Percentiles rank a stretch among this genome's conserved stretches.
phyloP scores from a whole-genome alignment of 805 yeast genomes.

The Lipomyces anomalus region DNA sequence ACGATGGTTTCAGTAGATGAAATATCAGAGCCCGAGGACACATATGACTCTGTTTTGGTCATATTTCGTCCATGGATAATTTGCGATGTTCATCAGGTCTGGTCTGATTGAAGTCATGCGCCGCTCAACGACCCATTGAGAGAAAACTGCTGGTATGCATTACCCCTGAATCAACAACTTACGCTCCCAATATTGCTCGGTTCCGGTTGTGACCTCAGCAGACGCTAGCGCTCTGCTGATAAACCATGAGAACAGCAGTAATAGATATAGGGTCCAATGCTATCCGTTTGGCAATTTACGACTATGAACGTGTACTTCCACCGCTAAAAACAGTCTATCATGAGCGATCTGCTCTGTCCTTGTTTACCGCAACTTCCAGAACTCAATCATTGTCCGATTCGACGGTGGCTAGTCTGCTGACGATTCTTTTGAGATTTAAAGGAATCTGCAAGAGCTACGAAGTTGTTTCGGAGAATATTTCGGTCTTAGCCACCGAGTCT shows the following conservation, averaged over 20 bases:
- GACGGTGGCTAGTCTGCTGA: conserved; percentile 53
- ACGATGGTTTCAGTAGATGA: conserved; percentile 48
- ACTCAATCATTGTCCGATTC: conserved; percentile 32
- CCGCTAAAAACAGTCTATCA: conserved; percentile 73
- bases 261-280: conserved; percentile 79
- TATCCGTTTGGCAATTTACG: conserved; percentile 64
- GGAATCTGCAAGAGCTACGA: conserved; percentile 70
- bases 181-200: too few relatives aligned
- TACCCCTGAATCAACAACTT: too few relatives aligned
- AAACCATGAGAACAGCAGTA: too few relatives aligned
- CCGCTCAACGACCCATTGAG: too few relatives aligned
- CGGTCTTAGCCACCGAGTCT: conserved; percentile 71
- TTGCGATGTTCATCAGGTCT: too few relatives aligned
- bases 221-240: too few relatives aligned
- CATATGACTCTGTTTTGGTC: too few relatives aligned
- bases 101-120: too few relatives aligned
- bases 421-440: conserved; percentile 62
- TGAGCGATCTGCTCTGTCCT: conserved; percentile 63
- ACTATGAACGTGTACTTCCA: conserved; percentile 69
- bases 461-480: conserved; percentile 50
- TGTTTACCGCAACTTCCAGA: conserved; percentile 51
- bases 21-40: conserved; percentile 48
- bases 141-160: too few relatives aligned
- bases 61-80: too few relatives aligned
- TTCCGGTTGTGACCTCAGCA: too few relatives aligned